Conservation (phyloP, 345 rosid genomes). For the Eucalyptus sideroxylon region DNA sequence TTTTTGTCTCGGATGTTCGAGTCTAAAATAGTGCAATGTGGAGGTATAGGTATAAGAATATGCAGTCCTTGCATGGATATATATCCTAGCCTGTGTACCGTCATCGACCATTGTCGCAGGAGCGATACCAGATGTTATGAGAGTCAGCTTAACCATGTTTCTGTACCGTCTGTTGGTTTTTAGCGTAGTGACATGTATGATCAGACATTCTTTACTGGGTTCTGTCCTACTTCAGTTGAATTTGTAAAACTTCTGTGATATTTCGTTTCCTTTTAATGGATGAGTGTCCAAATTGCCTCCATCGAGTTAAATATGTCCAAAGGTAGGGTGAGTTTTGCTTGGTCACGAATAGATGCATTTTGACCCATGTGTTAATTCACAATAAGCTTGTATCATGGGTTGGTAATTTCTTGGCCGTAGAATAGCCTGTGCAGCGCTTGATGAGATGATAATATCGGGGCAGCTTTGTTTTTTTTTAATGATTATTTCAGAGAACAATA, state of each 20-base stretch:
- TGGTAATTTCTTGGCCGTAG: no score
- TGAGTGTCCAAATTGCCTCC: not conserved
- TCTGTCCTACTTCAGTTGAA: not conserved
- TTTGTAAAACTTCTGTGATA: not conserved
- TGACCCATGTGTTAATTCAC: not conserved
- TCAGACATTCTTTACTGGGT: not conserved
- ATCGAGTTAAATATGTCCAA: not conserved
- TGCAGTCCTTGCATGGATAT: not conserved
- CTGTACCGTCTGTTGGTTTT: not conserved
- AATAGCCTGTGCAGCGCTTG: no score
- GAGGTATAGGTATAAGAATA: not conserved
- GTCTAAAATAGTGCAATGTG: not conserved
- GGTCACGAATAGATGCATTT: not conserved
- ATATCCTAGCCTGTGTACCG: not conserved
- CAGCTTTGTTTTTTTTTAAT: no score
- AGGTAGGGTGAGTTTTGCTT: not conserved
- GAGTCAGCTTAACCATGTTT: not conserved
- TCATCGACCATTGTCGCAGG: not conserved
- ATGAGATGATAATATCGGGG: no score
- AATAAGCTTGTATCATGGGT: not conserved
- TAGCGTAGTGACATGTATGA: not conserved
- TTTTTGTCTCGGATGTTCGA: not conserved
- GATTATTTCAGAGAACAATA: no score
- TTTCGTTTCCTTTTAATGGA: not conserved
- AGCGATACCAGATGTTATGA: not conserved